Conservation (phyloP, 2,329 filamentous ascomycete species). For the Colletotrichum sp. region DNA sequence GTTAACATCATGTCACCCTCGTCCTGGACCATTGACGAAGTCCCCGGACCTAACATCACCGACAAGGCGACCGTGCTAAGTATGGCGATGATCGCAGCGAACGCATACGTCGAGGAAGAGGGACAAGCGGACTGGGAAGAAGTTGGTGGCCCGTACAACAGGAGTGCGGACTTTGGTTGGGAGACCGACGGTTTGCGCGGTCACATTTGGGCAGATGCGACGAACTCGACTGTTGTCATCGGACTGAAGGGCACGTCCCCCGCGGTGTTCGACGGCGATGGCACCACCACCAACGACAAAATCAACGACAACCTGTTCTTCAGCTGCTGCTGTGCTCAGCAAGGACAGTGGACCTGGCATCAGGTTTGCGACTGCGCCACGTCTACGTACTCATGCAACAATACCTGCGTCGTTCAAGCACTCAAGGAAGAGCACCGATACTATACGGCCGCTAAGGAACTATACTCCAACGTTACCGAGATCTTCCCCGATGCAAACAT, state of each 20-base stretch:
- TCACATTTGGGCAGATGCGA: slow-evolving; percentile 88
- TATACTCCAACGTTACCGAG: slow-evolving; percentile 91
- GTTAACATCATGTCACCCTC: slow-evolving; percentile 71
- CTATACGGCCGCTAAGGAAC: slow-evolving; percentile 84
- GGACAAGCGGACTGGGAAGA: slow-evolving; percentile 81
- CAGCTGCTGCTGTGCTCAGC: slow-evolving; percentile 95
- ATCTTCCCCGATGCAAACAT: slow-evolving; percentile 84
- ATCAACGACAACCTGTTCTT: slow-evolving; percentile 98
- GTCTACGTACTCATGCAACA: slow-evolving; percentile 87
- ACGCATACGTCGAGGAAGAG: slow-evolving; percentile 83
- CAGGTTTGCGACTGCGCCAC: slow-evolving; percentile 94
- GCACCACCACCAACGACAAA: slow-evolving; percentile 97
- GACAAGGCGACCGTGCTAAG: slow-evolving; percentile 85
- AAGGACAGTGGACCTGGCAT: slow-evolving; percentile 87
- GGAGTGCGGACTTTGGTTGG: slow-evolving; percentile 92
- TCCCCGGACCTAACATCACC: slow-evolving; percentile 79
- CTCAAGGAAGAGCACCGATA: slow-evolving; percentile 86
- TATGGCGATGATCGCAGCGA: slow-evolving; percentile 85
- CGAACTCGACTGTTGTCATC: slow-evolving; percentile 86
- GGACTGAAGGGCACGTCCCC: slow-evolving; percentile 90
- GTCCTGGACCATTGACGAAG: slow-evolving; percentile 82
- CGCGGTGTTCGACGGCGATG: slow-evolving; percentile 94
- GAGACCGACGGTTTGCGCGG: slow-evolving; percentile 85
- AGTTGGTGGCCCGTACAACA: slow-evolving; percentile 79
- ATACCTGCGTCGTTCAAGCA: slow-evolving; percentile 81